Base-by-base conservation (phyloP, 495 filamentous ascomycete genomes). In the Penicillium parvum region DNA sequence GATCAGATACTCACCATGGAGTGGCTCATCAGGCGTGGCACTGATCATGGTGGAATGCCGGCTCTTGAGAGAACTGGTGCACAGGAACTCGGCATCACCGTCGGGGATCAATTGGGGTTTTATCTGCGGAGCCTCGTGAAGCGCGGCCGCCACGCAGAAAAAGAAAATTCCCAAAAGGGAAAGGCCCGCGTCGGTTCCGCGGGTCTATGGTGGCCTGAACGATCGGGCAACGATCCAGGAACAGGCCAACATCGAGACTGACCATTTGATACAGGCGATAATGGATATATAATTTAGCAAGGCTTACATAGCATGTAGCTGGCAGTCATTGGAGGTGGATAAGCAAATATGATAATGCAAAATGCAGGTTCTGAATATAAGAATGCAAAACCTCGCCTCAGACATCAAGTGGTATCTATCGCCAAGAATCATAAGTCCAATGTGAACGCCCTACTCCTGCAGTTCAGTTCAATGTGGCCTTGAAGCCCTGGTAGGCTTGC, bases 401-500 rank as follows among this genome's bases (percentile, higher is more conserved):
- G 16, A 33, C 32, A 25, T 9, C 11, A 30, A 44, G 33, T 49
- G 45, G 45, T 48, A 58, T 54, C 45, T 50, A 45, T 45, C 45
- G 27, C 40, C 20, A 41, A 15, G 41, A 34, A 42, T 52, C 32
- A 53, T 47, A 28, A 26, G 7, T 37, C 32, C 26, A 38, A 50
- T 5, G 1, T 4, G 9, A 36, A 46, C 40, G 38, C 46, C 45
- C 25, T 40, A 20, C 27, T 14, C 10, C 3, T 19, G 7, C 10
- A 21, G 6, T 19, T 54, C 41, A 80, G 30, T 65, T 79, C 59
- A 88, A 60, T 0, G 77, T 83, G 15, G 71, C 75, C 67, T 95
- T 95, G 63, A 96, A 96, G 5, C 89, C 90, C 45, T 89, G 77
- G 61, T 96, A 96, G 16, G 90, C 90, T 43, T 83, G 82, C 56